Evolutionary conservation across 2,329 filamentous ascomycete genomes (phyloP).

Genomic region (Exserohilum rostratum): DNA sequence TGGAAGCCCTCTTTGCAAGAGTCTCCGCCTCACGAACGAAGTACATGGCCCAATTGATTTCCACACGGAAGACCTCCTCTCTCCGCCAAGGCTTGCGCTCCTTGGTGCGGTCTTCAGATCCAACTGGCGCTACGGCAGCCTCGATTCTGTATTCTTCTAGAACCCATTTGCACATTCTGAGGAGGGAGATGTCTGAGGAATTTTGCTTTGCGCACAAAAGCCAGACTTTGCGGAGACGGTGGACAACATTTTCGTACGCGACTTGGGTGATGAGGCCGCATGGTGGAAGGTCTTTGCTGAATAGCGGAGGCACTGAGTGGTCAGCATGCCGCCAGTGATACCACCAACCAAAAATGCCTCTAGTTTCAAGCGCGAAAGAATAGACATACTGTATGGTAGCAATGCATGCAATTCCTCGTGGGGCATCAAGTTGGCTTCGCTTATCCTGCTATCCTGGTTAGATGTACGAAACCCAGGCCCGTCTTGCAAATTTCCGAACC

Average conservation of each 20-base stretch:
- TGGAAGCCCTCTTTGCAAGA: not conserved
- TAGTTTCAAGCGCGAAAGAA: too few species aligned
- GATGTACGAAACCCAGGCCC: not conserved
- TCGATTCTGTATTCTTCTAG: slow-evolving; percentile 16
- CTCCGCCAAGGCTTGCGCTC: slow-evolving; percentile 29
- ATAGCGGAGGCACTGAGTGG: slow-evolving; percentile 31
- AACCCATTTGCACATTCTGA: slow-evolving; percentile 18
- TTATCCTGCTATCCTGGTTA: not conserved
- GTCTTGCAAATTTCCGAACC: slow-evolving; percentile 16
- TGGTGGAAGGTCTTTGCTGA: slow-evolving; percentile 31
- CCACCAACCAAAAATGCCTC: not conserved
- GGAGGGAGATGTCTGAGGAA: not conserved
- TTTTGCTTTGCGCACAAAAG: slow-evolving; percentile 1
- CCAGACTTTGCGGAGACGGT: slow-evolving; percentile 28
- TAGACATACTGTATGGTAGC: slow-evolving; percentile 23
- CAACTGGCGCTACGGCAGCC: slow-evolving; percentile 3
- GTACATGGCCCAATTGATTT: slow-evolving; percentile 33
- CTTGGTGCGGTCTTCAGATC: slow-evolving; percentile 1
- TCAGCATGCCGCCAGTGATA: not conserved
- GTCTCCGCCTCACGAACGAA: slow-evolving; percentile 30
- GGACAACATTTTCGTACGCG: slow-evolving; percentile 32
- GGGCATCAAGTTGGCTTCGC: too few species aligned
- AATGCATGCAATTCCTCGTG: slow-evolving; percentile 8
- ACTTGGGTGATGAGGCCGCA: slow-evolving; percentile 28
- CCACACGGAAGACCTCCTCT: slow-evolving; percentile 26